These are phyloP conservation scores for Rutidosis leptorrhynchoides DNA, from an alignment of 129 eudicot species.

Conservation along the genomic window DNA sequence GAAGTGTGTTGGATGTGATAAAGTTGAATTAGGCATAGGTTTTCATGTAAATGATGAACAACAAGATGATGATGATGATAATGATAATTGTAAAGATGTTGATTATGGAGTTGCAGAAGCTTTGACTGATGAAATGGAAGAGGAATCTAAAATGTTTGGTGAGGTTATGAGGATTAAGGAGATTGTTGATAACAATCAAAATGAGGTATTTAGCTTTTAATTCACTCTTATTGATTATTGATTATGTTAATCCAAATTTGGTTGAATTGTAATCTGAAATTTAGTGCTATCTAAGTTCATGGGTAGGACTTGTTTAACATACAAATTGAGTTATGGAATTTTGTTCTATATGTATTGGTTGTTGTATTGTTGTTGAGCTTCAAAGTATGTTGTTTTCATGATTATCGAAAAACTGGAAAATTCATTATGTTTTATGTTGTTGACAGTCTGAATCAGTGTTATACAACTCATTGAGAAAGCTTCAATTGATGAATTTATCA, in stretches of 20 bases:
- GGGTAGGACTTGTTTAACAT: neutral
- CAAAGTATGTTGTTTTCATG: neutral
- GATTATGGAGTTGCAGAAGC: slow-evolving; percentile 73
- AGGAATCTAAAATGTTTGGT: slow-evolving; percentile 42
- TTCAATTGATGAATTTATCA: slow-evolving; percentile 66
- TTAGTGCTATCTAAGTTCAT: neutral
- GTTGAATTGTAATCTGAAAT: neutral
- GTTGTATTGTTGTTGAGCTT: neutral
- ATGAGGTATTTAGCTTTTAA: slow-evolving; percentile 47
- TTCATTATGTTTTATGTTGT: neutral
- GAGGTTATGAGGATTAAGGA: slow-evolving; percentile 82
- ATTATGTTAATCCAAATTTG: too few species aligned
- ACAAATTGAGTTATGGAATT: neutral
- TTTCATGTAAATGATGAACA: slow-evolving; percentile 29
- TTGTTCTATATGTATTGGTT: neutral
- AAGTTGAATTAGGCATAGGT: slow-evolving; percentile 44
- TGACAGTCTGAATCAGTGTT: slow-evolving; percentile 61
- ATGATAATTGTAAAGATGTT: slow-evolving; percentile 22
- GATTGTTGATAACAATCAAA: slow-evolving; percentile 49
- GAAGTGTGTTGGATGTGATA: slow-evolving; percentile 62
- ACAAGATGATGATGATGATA: slow-evolving; percentile 30
- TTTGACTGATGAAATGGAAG: slow-evolving; percentile 79
- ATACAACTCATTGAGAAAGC: slow-evolving; percentile 71
- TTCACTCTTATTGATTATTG: neutral
- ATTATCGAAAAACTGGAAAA: neutral